A percentile compares a stretch with the other conserved stretches of the same genome.
Conservation (phyloP, 768 basidiomycete species). For the Rhodocollybia butyracea region DNA sequence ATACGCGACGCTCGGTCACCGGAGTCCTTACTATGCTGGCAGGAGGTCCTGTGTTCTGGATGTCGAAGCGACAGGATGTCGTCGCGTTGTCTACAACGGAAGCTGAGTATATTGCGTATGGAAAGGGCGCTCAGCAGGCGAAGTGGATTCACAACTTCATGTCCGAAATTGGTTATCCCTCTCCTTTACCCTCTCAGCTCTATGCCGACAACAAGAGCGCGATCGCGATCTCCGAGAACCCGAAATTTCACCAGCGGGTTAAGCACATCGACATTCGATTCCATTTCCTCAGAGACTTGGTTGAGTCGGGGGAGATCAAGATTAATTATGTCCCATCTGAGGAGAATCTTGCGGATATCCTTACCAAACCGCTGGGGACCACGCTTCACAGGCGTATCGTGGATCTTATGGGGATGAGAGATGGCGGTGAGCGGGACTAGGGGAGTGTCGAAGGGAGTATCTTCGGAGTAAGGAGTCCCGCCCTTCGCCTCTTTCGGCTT, state of each 20-base stretch:
- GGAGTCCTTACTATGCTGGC: background rate
- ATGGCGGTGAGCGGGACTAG: background rate
- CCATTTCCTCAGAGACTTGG: slow-evolving; percentile 26
- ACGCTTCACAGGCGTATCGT: no score
- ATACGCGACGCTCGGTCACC: background rate
- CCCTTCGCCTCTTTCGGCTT: no score
- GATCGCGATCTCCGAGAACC: no score
- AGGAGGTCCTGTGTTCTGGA: background rate
- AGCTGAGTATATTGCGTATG: no score
- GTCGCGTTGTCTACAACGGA: no score
- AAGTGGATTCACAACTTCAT: background rate
- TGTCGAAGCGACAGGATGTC: slow-evolving; percentile 1
- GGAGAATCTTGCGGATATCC: no score
- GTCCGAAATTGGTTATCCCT: background rate
- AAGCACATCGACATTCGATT: slow-evolving; percentile 34
- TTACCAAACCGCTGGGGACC: no score
- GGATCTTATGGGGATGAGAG: no score
- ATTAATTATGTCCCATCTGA: slow-evolving; percentile 10
- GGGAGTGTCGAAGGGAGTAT: slow-evolving; percentile 5
- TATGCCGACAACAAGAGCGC: slow-evolving; percentile 23
- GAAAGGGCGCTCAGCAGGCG: background rate
- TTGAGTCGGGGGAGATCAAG: slow-evolving; percentile 11
- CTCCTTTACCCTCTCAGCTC: background rate
- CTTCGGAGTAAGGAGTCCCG: no score
- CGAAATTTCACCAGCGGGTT: no score